Evolutionary conservation across 2,329 filamentous ascomycete species (phyloP), one percentile per base, ranked within the genome.

Genomic region (Ambrosiella cleistominuta): DNA sequence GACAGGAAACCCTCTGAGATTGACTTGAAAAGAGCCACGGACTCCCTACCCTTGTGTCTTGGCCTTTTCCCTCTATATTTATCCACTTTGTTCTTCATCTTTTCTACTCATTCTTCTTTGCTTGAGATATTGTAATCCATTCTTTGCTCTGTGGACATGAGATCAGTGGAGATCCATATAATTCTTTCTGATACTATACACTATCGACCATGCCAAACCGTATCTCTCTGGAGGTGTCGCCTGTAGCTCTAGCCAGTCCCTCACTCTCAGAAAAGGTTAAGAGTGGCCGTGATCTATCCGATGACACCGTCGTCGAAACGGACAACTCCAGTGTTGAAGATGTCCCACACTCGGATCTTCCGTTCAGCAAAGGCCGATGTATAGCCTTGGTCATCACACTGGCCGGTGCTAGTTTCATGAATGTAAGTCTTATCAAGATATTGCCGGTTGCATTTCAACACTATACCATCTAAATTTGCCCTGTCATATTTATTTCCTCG

Each of bases 351-450:
- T 39, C 38, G 4, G 56, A 60, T 13, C 61, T 72, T 11, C 68
- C 68, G 2, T 66, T 76, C 45, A 78, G 77, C 19, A 78, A 72
- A 63, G 72, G 70, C n/a, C 70, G 73, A 27, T 74, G 74, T 61
- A 75, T 80, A 50, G 76, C 75, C 3, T 69, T 81, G 9, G 78
- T 80, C 3, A 71, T 71, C 1, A 80, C 77, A 0, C 69, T 79
- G 5, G 74, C 76, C 0, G 77, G 77, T 3, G 78, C 78, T 8
- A 74, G 74, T 8, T 80, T 81, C 63, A 68, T 78, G 62, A 80
- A 80, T 61, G 77, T 76, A 64, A 58, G 68, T 63, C 8, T 9
- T 8, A 13, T 52, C 7, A 9, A 8, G 12, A 35, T 51, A 6
- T 36, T 51, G 8, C 17, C 47, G 8, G 27, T 45, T 37, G 19